phyloP scores from a whole-genome alignment of 2,329 filamentous ascomycete genomes.

The Claviceps pazoutovae region DNA sequence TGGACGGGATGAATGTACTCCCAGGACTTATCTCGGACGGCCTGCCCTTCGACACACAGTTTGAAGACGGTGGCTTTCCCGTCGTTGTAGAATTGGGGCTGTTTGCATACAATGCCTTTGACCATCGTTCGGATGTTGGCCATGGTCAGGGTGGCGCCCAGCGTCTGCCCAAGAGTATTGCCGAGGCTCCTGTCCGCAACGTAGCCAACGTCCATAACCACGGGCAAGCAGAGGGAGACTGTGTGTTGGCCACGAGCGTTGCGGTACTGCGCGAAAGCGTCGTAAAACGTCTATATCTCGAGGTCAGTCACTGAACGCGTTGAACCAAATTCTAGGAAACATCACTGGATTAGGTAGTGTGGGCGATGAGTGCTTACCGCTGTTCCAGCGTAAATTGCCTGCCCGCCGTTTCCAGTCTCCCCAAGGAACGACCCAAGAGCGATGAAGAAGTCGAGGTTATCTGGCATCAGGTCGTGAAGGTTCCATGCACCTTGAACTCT shows the following conservation, averaged over 20 bases:
- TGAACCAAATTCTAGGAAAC: no score
- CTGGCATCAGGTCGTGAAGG: constrained; percentile 18
- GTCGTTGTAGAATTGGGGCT: background rate
- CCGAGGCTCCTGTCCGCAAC: constrained; percentile 8
- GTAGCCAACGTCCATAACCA: constrained; percentile 12
- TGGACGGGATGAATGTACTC: constrained; percentile 3
- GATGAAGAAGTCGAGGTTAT: constrained; percentile 24
- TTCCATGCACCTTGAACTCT: constrained; percentile 29
- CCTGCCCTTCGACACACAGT: background rate
- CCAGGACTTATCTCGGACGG: background rate
- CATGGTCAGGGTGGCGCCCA: constrained; percentile 3
- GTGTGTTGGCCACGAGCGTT: constrained; percentile 15
- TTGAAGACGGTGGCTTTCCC: constrained; percentile 1
- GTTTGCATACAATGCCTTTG: constrained; percentile 5
- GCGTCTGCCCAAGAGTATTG: background rate
- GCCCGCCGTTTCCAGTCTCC: constrained; percentile 33
- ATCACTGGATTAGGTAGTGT: background rate
- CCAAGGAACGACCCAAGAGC: constrained; percentile 28
- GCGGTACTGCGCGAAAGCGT: constrained; percentile 23
- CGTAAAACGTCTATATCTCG: constrained; percentile 23
- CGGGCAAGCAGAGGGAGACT: constrained; percentile 8
- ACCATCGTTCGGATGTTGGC: constrained; percentile 5
- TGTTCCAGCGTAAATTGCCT: constrained; percentile 32
- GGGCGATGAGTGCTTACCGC: background rate
- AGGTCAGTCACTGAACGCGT: background rate